These are phyloP conservation scores for Adansonia digitata DNA, from an alignment of 345 rosid species.

Conservation along the genomic window DNA sequence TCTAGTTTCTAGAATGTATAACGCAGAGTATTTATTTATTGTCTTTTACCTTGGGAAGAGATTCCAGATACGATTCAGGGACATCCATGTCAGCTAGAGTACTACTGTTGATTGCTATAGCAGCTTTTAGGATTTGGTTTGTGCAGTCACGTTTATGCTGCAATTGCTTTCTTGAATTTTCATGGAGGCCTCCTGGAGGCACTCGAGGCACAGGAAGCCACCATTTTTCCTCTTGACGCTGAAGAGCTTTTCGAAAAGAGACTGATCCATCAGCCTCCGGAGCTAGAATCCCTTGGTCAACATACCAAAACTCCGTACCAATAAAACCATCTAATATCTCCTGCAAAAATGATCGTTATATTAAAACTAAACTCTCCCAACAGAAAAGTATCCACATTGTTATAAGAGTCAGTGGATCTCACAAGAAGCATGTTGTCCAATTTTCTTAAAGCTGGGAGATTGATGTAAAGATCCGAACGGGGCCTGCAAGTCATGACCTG, in stretches of 20 bases:
- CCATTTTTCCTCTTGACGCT: slow-evolving; percentile 99
- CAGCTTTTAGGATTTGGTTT: slow-evolving; percentile 93
- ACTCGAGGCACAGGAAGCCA: slow-evolving; percentile 97
- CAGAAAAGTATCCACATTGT: neutral
- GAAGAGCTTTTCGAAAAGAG: slow-evolving; percentile 66
- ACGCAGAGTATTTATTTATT: neutral
- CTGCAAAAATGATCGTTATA: slow-evolving; percentile 32
- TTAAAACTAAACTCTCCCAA: slow-evolving; percentile 15
- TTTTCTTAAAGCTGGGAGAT: slow-evolving; percentile 91
- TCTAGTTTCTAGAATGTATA: neutral
- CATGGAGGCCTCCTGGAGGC: slow-evolving; percentile 74
- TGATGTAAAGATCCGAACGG: slow-evolving; percentile 77
- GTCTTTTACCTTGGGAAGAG: slow-evolving; percentile 78
- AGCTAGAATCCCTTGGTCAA: slow-evolving; percentile 86
- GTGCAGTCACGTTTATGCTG: slow-evolving; percentile 93
- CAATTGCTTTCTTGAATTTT: slow-evolving; percentile 68
- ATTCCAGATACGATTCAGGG: slow-evolving; percentile 75
- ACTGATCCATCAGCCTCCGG: slow-evolving; percentile 71
- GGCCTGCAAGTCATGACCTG: slow-evolving; percentile 99
- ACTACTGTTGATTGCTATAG: slow-evolving; percentile 89
- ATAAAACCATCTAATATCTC: slow-evolving; percentile 83
- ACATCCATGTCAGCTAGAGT: slow-evolving; percentile 83
- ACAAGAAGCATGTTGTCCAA: slow-evolving; percentile 97
- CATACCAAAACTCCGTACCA: slow-evolving; percentile 83
- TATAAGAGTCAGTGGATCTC: slow-evolving; percentile 23